Evolutionary conservation across 805 yeast species (phyloP).

Genomic region (Wickerhamomyces mucosus): DNA sequence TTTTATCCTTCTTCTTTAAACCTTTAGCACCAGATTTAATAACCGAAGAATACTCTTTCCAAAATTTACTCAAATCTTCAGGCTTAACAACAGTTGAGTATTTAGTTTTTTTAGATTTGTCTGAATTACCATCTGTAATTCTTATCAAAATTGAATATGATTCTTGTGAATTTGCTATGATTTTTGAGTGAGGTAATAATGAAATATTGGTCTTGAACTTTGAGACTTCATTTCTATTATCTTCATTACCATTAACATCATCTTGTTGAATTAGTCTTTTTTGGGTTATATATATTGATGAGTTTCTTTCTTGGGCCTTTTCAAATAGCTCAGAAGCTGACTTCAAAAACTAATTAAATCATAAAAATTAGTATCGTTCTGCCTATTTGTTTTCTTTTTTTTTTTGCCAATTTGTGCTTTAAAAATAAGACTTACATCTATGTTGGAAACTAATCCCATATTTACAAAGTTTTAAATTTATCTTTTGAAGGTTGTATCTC

Average conservation of each 20-base stretch:
- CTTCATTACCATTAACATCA: conserved; percentile 19
- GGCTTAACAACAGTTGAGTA: conserved; percentile 64
- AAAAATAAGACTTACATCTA: too few relatives aligned
- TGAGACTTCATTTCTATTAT: conserved; percentile 13
- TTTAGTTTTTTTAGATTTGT: conserved; percentile 44
- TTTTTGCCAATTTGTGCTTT: too few relatives aligned
- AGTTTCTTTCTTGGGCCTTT: conserved; percentile 29
- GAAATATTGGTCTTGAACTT: conserved; percentile 11
- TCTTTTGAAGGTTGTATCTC: too few relatives aligned
- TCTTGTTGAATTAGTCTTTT: conserved; percentile 34
- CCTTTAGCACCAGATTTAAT: conserved; percentile 69
- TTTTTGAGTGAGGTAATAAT: conserved; percentile 19
- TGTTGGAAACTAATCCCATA: too few relatives aligned
- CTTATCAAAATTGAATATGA: conserved; percentile 61
- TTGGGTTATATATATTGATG: conserved; percentile 52
- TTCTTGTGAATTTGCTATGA: conserved; percentile 17
- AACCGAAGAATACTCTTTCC: conserved; percentile 64
- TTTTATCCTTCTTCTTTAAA: conserved; percentile 73
- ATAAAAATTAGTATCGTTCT: background rate
- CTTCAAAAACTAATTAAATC: conserved; percentile 13
- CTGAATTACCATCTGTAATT: conserved; percentile 47
- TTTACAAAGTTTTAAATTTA: too few relatives aligned
- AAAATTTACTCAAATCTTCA: conserved; percentile 55
- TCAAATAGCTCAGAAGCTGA: conserved; percentile 17
- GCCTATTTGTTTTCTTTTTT: too few relatives aligned